These are phyloP conservation scores for Coix lacrymajobi DNA, from an alignment of 176 grass and related monocot species.

Conservation along the genomic window DNA sequence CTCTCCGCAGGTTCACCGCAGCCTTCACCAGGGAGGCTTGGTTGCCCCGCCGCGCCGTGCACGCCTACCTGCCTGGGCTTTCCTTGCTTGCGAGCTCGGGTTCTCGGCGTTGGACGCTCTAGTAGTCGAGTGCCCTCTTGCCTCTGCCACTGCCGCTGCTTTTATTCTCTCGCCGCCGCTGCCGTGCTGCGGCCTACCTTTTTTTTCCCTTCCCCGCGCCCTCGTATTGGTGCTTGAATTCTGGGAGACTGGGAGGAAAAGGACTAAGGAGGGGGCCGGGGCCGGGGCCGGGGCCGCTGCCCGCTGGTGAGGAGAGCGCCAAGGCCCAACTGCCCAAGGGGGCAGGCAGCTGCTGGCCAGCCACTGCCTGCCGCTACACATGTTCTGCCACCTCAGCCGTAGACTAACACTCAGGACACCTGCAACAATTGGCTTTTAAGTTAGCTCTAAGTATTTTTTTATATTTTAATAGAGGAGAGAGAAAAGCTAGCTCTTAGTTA, in stretches of 20 bases:
- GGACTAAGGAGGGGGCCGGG: too few species aligned
- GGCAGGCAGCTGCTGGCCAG: background rate
- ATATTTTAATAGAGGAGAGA: too few species aligned
- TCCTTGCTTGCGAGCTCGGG: constrained; percentile 8
- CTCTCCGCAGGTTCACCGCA: too few species aligned
- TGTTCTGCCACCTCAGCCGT: constrained; percentile 34
- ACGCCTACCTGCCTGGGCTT: background rate
- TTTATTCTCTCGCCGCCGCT: constrained; percentile 14
- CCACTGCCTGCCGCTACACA: background rate
- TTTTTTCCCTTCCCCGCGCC: background rate
- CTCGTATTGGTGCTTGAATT: constrained; percentile 41
- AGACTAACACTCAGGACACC: too few species aligned
- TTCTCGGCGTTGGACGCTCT: background rate
- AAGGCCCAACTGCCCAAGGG: background rate
- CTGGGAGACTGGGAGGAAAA: background rate
- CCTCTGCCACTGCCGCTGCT: constrained; percentile 19
- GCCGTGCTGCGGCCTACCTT: background rate
- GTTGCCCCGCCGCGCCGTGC: background rate
- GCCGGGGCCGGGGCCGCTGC: too few species aligned
- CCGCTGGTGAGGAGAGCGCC: too few species aligned
- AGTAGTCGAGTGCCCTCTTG: constrained; percentile 24
- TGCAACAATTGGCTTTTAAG: too few species aligned
- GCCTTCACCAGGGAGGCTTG: background rate
- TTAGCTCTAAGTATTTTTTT: too few species aligned
- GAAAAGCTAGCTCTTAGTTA: too few species aligned